phyloP scores from a whole-genome alignment of 495 filamentous ascomycete genomes.

The Rhypophila decipiens region DNA sequence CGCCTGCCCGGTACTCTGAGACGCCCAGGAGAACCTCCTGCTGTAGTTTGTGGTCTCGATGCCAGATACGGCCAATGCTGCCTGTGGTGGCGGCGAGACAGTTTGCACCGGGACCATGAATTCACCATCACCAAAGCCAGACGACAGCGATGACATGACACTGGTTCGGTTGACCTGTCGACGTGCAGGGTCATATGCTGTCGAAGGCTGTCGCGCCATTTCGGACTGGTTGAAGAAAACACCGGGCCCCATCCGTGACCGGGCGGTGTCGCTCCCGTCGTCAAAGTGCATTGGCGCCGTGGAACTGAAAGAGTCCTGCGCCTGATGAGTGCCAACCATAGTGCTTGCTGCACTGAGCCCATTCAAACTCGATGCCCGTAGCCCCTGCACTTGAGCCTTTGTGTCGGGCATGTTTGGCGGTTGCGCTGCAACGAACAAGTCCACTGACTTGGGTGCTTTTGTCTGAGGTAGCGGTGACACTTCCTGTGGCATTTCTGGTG shows the following conservation, averaged over 20 bases:
- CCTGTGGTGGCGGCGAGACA: slow-evolving; percentile 6
- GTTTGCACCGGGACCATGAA: slow-evolving; percentile 30
- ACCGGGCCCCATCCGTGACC: slow-evolving; percentile 20
- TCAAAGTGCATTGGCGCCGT: slow-evolving; percentile 24
- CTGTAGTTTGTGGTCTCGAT: slow-evolving; percentile 11
- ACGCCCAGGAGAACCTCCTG: slow-evolving; percentile 35
- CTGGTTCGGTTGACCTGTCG: slow-evolving; percentile 29
- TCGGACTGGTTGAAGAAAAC: slow-evolving; percentile 33
- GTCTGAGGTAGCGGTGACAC: background rate
- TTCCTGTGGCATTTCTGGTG: slow-evolving; percentile 5
- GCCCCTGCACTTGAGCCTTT: background rate
- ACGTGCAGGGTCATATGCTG: slow-evolving; percentile 26
- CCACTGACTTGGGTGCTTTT: background rate
- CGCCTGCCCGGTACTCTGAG: slow-evolving; percentile 8
- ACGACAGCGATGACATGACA: slow-evolving; percentile 46
- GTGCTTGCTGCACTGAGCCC: slow-evolving; percentile 3
- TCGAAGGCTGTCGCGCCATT: slow-evolving; percentile 27
- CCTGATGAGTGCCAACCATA: slow-evolving; percentile 3
- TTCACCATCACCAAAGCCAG: slow-evolving; percentile 48
- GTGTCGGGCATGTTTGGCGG: background rate
- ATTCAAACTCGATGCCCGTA: background rate
- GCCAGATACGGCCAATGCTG: slow-evolving; percentile 4
- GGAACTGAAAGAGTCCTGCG: slow-evolving; percentile 24
- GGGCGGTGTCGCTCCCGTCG: slow-evolving; percentile 14
- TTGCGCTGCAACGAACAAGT: background rate